Conservation (phyloP, 2,329 filamentous ascomycete genomes). For the Chaetomium strumarium region DNA sequence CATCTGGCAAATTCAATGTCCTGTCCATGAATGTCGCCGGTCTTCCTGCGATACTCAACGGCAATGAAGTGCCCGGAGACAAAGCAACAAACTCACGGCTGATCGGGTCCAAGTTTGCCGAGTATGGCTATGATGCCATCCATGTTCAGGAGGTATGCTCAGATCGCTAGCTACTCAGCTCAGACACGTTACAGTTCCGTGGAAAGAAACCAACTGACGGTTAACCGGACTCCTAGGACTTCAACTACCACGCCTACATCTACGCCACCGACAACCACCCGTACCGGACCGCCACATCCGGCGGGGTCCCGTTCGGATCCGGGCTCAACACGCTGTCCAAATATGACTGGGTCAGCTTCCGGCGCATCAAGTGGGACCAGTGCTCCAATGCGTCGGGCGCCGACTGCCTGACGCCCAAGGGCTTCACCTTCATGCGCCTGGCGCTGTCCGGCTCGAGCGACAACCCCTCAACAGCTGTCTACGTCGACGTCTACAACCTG, state of each 20-base stretch:
- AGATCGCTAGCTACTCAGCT: no score
- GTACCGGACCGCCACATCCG: conserved; percentile 57
- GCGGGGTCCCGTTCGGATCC: conserved; percentile 57
- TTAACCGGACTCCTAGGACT: conserved; percentile 40
- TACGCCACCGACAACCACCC: conserved; percentile 56
- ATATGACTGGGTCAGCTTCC: conserved; percentile 50
- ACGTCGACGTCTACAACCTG: conserved; percentile 60
- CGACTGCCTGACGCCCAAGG: conserved; percentile 65
- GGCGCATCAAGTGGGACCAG: conserved; percentile 52
- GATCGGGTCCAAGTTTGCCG: conserved; percentile 52
- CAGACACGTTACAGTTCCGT: no score
- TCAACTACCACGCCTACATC: conserved; percentile 59
- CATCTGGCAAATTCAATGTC: conserved; percentile 17
- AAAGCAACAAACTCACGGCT: conserved; percentile 51
- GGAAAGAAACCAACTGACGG: no score
- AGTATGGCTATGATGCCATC: conserved; percentile 56
- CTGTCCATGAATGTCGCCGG: conserved; percentile 24
- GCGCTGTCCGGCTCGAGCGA: conserved; percentile 39
- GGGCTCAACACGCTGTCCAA: conserved; percentile 60
- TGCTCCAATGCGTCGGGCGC: conserved; percentile 50
- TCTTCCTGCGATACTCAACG: conserved; percentile 47
- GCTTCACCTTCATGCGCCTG: conserved; percentile 61
- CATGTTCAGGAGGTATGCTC: conserved; percentile 54
- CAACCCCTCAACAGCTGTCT: conserved; percentile 34
- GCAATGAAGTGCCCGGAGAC: conserved; percentile 56